Conservation (phyloP, 257 asterid species). For the Solanum virginianum region DNA sequence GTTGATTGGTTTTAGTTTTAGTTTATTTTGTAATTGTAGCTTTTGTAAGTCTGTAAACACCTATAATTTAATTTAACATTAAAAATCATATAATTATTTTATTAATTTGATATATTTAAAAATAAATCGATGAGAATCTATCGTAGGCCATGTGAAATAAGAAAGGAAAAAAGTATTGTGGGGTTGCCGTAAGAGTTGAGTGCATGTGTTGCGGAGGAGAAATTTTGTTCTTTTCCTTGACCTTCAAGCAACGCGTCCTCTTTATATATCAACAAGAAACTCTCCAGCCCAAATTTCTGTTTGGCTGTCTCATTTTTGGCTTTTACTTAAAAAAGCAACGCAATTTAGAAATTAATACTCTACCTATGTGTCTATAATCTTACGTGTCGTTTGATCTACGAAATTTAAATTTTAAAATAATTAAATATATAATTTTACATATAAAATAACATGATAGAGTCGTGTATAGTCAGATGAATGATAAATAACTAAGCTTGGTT, state of each 20-base stretch:
- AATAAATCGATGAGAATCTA: not conserved
- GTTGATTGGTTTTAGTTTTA: too few relatives aligned
- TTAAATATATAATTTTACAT: not conserved
- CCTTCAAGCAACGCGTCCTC: constrained; percentile 20
- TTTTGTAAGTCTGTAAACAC: too few relatives aligned
- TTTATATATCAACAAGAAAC: not conserved
- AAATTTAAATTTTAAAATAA: not conserved
- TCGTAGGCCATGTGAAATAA: not conserved
- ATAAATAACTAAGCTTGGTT: not conserved
- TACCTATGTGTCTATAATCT: not conserved
- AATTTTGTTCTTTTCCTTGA: constrained; percentile 3
- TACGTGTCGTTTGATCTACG: not conserved
- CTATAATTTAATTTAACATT: too few relatives aligned
- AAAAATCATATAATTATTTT: too few relatives aligned
- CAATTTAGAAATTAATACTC: not conserved
- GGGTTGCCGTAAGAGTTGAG: not conserved
- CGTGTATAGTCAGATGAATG: not conserved
- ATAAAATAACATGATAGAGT: not conserved
- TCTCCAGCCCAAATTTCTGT: not conserved
- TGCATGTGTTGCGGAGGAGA: not conserved
- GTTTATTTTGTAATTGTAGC: too few relatives aligned
- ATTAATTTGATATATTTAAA: too few relatives aligned
- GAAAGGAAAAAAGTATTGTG: rapidly evolving
- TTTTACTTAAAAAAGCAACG: not conserved
- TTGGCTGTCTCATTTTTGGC: not conserved